Conservation (phyloP, 495 filamentous ascomycete genomes). For the Hypoxylon lienhwacheense region DNA sequence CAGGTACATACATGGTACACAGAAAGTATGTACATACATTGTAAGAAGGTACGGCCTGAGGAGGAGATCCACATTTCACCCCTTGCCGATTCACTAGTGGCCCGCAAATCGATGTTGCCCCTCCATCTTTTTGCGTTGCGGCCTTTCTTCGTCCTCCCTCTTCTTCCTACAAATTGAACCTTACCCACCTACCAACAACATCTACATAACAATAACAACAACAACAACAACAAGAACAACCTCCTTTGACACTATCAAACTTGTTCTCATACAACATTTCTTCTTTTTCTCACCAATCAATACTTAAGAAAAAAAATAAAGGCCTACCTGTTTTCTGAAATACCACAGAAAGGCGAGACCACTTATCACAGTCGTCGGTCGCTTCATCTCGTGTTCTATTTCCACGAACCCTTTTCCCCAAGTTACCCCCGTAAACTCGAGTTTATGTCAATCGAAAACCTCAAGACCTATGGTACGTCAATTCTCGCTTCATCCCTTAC, state of each 20-base stretch:
- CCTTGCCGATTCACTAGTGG: conserved; percentile 28
- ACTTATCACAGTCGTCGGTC: conserved; percentile 48
- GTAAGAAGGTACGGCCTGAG: not conserved
- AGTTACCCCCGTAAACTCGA: conserved; percentile 57
- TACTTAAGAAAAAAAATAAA: conserved; percentile 3
- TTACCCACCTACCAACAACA: conserved; percentile 31
- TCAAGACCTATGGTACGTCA: conserved; percentile 95
- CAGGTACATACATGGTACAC: no score
- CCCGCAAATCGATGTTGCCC: conserved; percentile 31
- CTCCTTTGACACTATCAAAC: conserved; percentile 16
- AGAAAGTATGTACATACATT: no score
- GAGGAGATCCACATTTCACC: conserved; percentile 22
- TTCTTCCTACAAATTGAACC: conserved; percentile 28
- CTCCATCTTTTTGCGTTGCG: conserved; percentile 33
- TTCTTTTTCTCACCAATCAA: conserved; percentile 13
- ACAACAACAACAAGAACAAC: conserved; percentile 23
- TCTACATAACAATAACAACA: conserved; percentile 10
- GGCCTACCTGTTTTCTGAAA: conserved; percentile 2
- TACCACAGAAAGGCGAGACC: conserved; percentile 38
- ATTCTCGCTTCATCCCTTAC: conserved; percentile 36
- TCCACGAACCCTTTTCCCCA: conserved; percentile 48
- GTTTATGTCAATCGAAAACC: conserved; percentile 99
- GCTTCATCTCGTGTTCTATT: conserved; percentile 40
- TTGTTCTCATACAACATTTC: not conserved
- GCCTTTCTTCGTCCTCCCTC: conserved; percentile 31